Percentiles rank a stretch among this genome's conserved stretches.
Evolutionary conservation across 139 green algal species (phyloP).

Genomic region (Desmodesmus armatus): DNA sequence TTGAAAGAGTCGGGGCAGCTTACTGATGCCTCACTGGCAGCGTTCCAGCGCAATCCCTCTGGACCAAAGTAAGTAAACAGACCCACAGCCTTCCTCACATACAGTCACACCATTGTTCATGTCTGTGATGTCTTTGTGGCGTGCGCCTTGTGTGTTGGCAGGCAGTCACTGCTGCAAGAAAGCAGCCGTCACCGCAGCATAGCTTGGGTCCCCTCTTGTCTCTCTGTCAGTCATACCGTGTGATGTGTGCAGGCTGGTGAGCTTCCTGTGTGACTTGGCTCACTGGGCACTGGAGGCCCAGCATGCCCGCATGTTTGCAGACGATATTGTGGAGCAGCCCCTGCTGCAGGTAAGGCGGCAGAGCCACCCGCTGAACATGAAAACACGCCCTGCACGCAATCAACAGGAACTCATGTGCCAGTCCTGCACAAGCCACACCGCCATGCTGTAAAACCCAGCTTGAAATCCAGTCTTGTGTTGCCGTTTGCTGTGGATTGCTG

Average conservation of each 20-base stretch:
- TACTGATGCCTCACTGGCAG: not conserved
- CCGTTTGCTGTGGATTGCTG: constrained; percentile 2
- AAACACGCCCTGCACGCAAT: too few relatives aligned
- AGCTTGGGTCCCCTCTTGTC: too few relatives aligned
- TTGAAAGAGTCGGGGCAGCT: constrained; percentile 48
- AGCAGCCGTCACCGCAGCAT: too few relatives aligned
- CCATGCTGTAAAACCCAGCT: not conserved
- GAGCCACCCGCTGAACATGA: not conserved
- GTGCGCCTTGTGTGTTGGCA: too few relatives aligned
- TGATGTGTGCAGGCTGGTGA: constrained; percentile 27
- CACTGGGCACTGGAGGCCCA: not conserved
- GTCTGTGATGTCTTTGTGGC: too few relatives aligned
- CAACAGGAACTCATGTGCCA: too few relatives aligned
- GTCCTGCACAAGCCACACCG: too few relatives aligned
- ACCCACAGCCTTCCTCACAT: too few relatives aligned
- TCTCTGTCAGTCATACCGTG: too few relatives aligned
- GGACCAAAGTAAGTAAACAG: constrained; percentile 23
- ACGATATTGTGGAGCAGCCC: not conserved
- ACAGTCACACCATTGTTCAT: too few relatives aligned
- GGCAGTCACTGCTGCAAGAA: too few relatives aligned
- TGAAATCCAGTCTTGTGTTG: not conserved
- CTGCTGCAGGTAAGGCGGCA: not conserved
- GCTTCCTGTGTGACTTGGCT: constrained; percentile 34
- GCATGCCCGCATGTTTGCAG: constrained; percentile 34
- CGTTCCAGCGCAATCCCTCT: not conserved